phyloP scores from a whole-genome alignment of 495 filamentous ascomycete genomes.

The Thermothielavioides terrestris region DNA sequence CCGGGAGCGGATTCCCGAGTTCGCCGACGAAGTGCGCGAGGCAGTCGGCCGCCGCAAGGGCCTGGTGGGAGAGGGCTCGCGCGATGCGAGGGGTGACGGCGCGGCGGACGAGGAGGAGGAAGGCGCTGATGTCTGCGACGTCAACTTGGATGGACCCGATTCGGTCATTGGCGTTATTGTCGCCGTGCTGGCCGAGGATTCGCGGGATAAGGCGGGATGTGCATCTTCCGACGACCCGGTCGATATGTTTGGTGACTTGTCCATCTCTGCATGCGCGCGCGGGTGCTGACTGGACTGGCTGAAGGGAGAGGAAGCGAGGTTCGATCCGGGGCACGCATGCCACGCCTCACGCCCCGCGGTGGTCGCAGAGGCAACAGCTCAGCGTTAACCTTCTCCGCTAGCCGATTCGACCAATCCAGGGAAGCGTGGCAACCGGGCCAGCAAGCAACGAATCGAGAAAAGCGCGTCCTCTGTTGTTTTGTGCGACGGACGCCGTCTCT shows the following conservation, averaged over 20 bases:
- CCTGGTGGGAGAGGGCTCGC: conserved; percentile 44
- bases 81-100: conserved; percentile 40
- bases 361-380: too few species aligned
- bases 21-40: conserved; percentile 25
- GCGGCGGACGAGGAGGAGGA: conserved; percentile 39
- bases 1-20: conserved; percentile 46
- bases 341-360: too few species aligned
- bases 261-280: conserved; percentile 25
- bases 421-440: conserved; percentile 20
- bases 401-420: conserved; percentile 13
- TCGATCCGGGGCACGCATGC: conserved; percentile 22
- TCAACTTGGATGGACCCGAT: conserved; percentile 21
- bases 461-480: not conserved
- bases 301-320: conserved; percentile 13
- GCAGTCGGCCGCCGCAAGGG: conserved; percentile 22
- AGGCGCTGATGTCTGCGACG: conserved; percentile 27
- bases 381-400: too few species aligned
- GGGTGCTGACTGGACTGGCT: conserved; percentile 1
- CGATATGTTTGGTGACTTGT: conserved; percentile 25
- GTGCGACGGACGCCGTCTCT: conserved; percentile 1
- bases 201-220: conserved; percentile 25
- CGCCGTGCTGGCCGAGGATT: conserved; percentile 27
- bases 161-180: conserved; percentile 39
- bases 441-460: conserved; percentile 12
- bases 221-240: conserved; percentile 13